Conservation (phyloP, 139 green algal genomes). For the Chlamydomonas urium region DNA sequence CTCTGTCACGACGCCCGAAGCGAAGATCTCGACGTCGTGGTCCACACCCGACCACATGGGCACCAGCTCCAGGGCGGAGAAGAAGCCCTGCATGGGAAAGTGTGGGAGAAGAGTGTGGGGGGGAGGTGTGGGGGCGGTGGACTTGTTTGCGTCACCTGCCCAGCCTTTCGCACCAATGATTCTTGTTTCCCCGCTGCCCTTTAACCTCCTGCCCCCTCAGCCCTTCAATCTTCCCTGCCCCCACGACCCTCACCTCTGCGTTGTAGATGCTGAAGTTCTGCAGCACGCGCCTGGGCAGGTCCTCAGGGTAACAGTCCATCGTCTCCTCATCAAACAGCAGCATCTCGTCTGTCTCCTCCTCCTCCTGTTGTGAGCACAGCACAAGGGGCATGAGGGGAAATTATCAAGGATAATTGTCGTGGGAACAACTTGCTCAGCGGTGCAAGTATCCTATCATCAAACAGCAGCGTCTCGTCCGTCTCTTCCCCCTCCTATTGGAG, state of each 20-base stretch:
- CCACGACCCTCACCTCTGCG: conserved; percentile 58
- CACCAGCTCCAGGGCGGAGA: conserved; percentile 82
- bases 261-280: conserved; percentile 85
- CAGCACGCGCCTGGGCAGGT: conserved; percentile 70
- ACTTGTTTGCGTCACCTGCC: too few species aligned
- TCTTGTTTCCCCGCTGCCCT: too few species aligned
- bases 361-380: conserved; percentile 27
- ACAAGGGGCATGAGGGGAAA: too few species aligned
- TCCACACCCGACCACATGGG: conserved; percentile 82
- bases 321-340: conserved; percentile 76
- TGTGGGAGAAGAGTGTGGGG: not conserved
- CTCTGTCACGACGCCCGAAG: conserved; percentile 55
- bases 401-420: too few species aligned
- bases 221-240: too few species aligned
- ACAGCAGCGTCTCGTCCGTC: conserved; percentile 79
- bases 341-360: conserved; percentile 86
- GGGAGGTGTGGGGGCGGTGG: too few species aligned
- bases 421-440: too few species aligned
- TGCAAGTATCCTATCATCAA: too few species aligned
- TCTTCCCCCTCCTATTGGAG: conserved; percentile 68
- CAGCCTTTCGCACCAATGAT: too few species aligned
- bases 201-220: too few species aligned
- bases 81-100: conserved; percentile 54
- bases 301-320: conserved; percentile 56
- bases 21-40: conserved; percentile 80